Evolutionary conservation across 2,329 filamentous ascomycete genomes (phyloP).

Genomic region (Pleoardoris graminearum): DNA sequence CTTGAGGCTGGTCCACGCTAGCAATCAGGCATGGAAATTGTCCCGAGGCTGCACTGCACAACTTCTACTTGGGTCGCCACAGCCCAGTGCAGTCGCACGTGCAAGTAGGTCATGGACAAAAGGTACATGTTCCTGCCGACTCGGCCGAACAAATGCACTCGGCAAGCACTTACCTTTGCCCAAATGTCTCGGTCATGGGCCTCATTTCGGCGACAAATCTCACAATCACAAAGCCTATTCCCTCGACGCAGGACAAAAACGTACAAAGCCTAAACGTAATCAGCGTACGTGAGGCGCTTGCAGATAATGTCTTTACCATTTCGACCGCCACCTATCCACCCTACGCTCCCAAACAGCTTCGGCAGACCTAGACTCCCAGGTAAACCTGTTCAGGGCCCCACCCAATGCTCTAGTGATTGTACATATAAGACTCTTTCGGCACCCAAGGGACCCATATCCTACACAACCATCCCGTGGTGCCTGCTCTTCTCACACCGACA

Average conservation of each 20-base stretch:
- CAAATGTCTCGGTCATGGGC: background rate
- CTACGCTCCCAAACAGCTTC: background rate
- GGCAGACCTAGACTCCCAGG: conserved; percentile 10
- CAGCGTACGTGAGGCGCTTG: background rate
- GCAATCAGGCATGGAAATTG: too few species aligned
- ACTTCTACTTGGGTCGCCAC: background rate
- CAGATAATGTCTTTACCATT: conserved; percentile 10
- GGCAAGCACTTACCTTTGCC: too few species aligned
- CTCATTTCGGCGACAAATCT: background rate
- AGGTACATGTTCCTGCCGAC: background rate
- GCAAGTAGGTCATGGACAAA: too few species aligned
- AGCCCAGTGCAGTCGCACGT: background rate
- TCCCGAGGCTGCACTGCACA: too few species aligned
- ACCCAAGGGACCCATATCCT: background rate
- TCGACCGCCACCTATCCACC: background rate
- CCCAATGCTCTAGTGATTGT: conserved; percentile 11
- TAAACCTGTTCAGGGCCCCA: conserved; percentile 2
- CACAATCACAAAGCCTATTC: background rate
- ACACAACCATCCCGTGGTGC: background rate
- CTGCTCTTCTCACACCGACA: background rate
- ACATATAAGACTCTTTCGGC: background rate
- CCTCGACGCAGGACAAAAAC: background rate
- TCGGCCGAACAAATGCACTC: background rate
- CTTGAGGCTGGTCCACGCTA: background rate
- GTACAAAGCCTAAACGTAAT: background rate